A percentile compares a stretch with the other conserved stretches of the same genome.
phyloP scores from a whole-genome alignment of 176 grass and related monocot species.

The Musa acuminata region DNA sequence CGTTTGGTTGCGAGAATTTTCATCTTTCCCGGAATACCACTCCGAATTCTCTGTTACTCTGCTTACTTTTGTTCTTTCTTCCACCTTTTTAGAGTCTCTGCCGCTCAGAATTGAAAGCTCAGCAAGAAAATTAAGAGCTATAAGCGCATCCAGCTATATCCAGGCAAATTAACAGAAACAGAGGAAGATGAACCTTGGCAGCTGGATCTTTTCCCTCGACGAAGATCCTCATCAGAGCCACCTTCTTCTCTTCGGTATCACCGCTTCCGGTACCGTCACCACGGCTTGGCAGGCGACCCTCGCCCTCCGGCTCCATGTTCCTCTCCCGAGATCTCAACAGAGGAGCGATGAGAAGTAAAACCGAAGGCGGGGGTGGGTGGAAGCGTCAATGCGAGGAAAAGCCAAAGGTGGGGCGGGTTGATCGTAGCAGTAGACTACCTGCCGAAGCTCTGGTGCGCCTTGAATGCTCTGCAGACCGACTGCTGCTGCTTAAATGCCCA shows the following conservation, averaged over 20 bases:
- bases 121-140: no score
- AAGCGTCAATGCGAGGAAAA: not conserved
- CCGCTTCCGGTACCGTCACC: not conserved
- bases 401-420: not conserved
- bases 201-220: conserved; percentile 51
- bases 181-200: conserved; percentile 34
- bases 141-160: not conserved
- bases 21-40: no score
- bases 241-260: conserved; percentile 41
- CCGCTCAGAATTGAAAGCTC: no score
- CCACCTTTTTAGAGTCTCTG: no score
- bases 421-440: not conserved
- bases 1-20: no score
- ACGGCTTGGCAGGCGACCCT: not conserved
- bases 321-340: not conserved
- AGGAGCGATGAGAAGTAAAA: not conserved
- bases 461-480: no score
- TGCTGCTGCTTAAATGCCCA: no score
- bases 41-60: no score
- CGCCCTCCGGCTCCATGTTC: not conserved
- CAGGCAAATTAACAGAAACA: not conserved
- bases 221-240: conserved; percentile 42
- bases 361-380: no score
- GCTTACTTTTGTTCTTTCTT: not conserved
- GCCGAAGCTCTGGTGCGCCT: no score